Evolutionary conservation across 192 early-diverging fungal genomes (phyloP), one percentile per base, ranked within the genome.

Genomic region (Umbelopsis sp.): DNA sequence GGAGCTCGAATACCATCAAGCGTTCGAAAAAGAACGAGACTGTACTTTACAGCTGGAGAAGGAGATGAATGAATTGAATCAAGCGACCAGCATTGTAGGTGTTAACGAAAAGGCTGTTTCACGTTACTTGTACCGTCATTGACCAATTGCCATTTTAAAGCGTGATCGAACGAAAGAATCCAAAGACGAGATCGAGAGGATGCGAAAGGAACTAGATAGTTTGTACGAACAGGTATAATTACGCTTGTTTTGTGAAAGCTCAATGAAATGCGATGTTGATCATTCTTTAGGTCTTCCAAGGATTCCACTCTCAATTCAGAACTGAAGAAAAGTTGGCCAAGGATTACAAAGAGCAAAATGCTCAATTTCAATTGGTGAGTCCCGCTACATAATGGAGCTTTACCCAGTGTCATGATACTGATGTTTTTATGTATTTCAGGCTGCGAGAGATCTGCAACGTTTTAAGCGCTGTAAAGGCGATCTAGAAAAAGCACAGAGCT

Each of bases 21-120:
- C 75, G 8, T 77, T 77, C 72, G 75, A 77, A 35, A 55, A 27
- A 37, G 75, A 77, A 51, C 70, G 69, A 41, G 33, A 46, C 12
- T 61, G 55, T 35, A 11, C 30, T 33, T n/a, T 61, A n/a, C 55
- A 61, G 30, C 12, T 61, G 25, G 55, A 61, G 27, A 30, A 25
- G 2, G 12, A 15, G 30, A 35, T 33, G 25, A 15, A 11, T 4
- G 55, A 61, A 27, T 30, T 61, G 27, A 61, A 61, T 30, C 27
- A 61, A 61, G 55, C 55, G 5, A 12, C 30, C 5, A 61, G 27
- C 12, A 22, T 35, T 61, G 55, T 61, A 61, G 16, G 55, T 61
- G 10, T 55, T 25, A 10, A 53, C 10, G 7, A 6, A 22, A 27
- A 15, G 7, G 6, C 8, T 12, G 13, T 27, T 15, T 2, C 30